Evolutionary conservation across 2,329 filamentous ascomycete species (phyloP).

Genomic region (Fusarium metavorans): DNA sequence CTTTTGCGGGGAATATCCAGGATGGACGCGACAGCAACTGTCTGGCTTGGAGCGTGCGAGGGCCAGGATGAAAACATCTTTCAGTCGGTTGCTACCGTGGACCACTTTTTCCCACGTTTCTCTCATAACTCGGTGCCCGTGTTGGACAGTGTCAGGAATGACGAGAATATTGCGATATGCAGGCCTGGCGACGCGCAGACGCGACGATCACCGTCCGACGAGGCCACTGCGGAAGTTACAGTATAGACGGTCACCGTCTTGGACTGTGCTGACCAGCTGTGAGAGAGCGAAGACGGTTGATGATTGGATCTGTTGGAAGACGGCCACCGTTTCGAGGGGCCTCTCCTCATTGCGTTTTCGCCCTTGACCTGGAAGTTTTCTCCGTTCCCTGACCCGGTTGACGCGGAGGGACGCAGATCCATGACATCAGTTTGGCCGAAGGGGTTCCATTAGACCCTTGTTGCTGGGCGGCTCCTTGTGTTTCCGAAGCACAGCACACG

Average conservation of each 20-base stretch:
- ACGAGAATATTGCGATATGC: conserved; percentile 40
- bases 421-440: conserved; percentile 49
- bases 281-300: conserved; percentile 2
- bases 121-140: conserved; percentile 6
- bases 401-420: conserved; percentile 45
- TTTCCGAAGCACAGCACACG: conserved; percentile 23
- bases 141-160: conserved; percentile 34
- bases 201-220: conserved; percentile 35
- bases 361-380: conserved; percentile 7
- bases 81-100: conserved; percentile 34
- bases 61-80: conserved; percentile 19
- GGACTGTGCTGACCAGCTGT: conserved; percentile 29
- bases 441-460: conserved; percentile 29
- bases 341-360: conserved; percentile 26
- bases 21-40: conserved; percentile 16
- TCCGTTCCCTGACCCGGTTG: conserved; percentile 9
- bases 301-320: conserved; percentile 33
- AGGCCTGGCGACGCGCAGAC: conserved; percentile 14
- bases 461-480: conserved; percentile 29
- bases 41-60: conserved; percentile 9
- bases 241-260: conserved; percentile 32
- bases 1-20: conserved; percentile 16
- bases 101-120: conserved; percentile 40
- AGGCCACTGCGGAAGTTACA: conserved; percentile 15
- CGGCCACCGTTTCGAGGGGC: conserved; percentile 38